Base-by-base conservation (phyloP, 2,329 filamentous ascomycete genomes). In the Diaporthe destruens region DNA sequence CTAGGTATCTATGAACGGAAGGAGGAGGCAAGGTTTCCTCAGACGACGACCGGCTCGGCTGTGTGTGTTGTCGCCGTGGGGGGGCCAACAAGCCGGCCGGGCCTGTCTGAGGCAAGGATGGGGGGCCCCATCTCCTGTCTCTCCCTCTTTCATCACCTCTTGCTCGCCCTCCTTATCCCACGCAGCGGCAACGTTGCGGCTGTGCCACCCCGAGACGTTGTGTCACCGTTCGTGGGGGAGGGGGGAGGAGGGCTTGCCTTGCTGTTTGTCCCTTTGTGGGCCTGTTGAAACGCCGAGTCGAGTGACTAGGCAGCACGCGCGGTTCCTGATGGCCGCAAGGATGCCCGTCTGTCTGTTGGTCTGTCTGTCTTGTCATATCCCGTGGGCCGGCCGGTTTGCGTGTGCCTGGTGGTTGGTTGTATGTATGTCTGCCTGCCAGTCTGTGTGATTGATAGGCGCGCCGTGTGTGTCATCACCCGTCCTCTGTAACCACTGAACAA, bases 121-220 rank as follows among this genome's bases (percentile, higher is more conserved):
- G 44, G 44, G 36, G 36, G 11, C 36, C 59, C 61, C 18, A 23
- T 47, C 6, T 29, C 36, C n/a, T 61, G 36, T 61, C 25, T 55
- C 25, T 55, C 25, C 14, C 12, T 54, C 25, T 32, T 2, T 18
- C 6, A 2, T 5, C 32, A 36, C 25, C 42, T 65, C 59, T 47
- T 39, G 36, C 36, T 39, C 11, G 36, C 36, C 4, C 36, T 39
- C 36, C 47, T 18, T 32, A 39, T 39, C 47, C 61, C 32, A 39
- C 61, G 32, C 39, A n/a, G 39, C 47, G 25, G 61, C 61, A 66
- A 66, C 61, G 61, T 66, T 66, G 61, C 61, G 61, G 47, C 61
- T 34, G 61, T 12, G 12, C 61, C 61, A 23, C 59, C 47, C 47
- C 61, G 6, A 39, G 61, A 53, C 61, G 47, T 39, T 66, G 61